Evolutionary conservation across 106 monocot species (phyloP).

Genomic region (Triglochin maritima): DNA sequence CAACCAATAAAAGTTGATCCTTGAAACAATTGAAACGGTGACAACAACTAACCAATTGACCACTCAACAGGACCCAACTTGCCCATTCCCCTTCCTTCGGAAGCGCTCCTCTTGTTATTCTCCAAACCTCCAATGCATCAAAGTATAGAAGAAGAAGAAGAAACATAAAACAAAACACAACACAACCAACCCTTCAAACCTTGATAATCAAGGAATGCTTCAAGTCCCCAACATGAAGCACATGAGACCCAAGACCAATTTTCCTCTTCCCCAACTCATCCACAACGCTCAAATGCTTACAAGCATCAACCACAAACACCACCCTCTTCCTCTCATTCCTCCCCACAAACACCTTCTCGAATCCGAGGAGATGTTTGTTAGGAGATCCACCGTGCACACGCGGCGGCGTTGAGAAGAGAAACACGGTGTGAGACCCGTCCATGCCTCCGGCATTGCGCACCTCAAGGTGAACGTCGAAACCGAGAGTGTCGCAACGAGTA

Average conservation of each 20-base stretch:
- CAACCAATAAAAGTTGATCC: too few relatives aligned
- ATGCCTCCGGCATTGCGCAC: conserved; percentile 46
- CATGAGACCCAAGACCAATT: conserved; percentile 65
- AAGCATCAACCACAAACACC: conserved; percentile 73
- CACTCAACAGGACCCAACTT: too few relatives aligned
- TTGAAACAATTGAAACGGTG: too few relatives aligned
- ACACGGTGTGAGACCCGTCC: conserved; percentile 55
- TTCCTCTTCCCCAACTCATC: conserved; percentile 68
- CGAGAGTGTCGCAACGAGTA: conserved; percentile 27
- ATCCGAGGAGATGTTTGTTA: conserved; percentile 67
- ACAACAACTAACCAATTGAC: too few relatives aligned
- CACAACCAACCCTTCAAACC: conserved; percentile 17
- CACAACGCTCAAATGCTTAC: conserved; percentile 76
- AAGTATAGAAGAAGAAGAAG: too few relatives aligned
- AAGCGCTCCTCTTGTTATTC: neutral
- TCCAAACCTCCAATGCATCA: neutral
- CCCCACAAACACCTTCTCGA: conserved; percentile 58
- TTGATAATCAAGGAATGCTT: conserved; percentile 71
- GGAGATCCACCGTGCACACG: conserved; percentile 51
- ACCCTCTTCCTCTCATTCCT: conserved; percentile 28
- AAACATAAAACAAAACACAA: neutral
- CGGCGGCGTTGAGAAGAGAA: conserved; percentile 75
- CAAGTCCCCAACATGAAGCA: conserved; percentile 72
- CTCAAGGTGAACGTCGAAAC: conserved; percentile 43
- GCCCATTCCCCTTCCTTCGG: neutral